These are phyloP conservation scores for Clavaria fumosa DNA, from an alignment of 768 basidiomycete genomes.

Conservation along the genomic window DNA sequence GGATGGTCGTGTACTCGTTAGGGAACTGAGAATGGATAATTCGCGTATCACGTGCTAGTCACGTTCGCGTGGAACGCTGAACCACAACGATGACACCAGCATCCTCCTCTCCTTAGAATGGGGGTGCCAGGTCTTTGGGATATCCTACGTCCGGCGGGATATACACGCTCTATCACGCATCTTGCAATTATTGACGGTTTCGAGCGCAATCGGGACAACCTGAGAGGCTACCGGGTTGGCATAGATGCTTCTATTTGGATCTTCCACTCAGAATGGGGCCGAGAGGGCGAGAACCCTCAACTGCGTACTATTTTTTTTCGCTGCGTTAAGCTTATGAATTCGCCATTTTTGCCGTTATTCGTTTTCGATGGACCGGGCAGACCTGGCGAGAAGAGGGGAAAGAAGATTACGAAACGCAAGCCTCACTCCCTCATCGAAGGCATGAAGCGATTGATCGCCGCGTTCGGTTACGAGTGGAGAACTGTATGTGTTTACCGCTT, in stretches of 20 bases:
- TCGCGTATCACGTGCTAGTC: too few species aligned
- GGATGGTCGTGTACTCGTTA: too few species aligned
- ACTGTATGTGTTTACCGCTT: slow-evolving; percentile 26
- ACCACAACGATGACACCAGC: too few species aligned
- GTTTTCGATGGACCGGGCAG: slow-evolving; percentile 85
- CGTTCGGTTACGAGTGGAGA: slow-evolving; percentile 70
- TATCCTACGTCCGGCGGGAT: slow-evolving; percentile 54
- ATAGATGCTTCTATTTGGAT: slow-evolving; percentile 76
- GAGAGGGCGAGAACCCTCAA: slow-evolving; percentile 77
- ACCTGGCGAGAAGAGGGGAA: slow-evolving; percentile 67
- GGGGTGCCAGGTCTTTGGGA: slow-evolving; percentile 8
- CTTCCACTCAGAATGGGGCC: slow-evolving; percentile 60
- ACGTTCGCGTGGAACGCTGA: too few species aligned
- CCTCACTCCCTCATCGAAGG: slow-evolving; percentile 53
- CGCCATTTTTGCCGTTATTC: slow-evolving; percentile 77
- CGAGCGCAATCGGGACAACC: slow-evolving; percentile 41
- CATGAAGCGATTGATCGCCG: slow-evolving; percentile 65
- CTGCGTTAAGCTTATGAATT: slow-evolving; percentile 59
- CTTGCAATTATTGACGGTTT: slow-evolving; percentile 67
- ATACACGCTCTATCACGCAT: slow-evolving; percentile 60
- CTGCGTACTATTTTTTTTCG: slow-evolving; percentile 74
- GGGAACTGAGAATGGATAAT: too few species aligned
- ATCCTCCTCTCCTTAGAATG: too few species aligned
- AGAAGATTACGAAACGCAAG: slow-evolving; percentile 47
- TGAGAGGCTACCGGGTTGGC: slow-evolving; percentile 67